Evolutionary conservation across 805 yeast species (phyloP).

Genomic region (Kodamaea hsintzibuensis): DNA sequence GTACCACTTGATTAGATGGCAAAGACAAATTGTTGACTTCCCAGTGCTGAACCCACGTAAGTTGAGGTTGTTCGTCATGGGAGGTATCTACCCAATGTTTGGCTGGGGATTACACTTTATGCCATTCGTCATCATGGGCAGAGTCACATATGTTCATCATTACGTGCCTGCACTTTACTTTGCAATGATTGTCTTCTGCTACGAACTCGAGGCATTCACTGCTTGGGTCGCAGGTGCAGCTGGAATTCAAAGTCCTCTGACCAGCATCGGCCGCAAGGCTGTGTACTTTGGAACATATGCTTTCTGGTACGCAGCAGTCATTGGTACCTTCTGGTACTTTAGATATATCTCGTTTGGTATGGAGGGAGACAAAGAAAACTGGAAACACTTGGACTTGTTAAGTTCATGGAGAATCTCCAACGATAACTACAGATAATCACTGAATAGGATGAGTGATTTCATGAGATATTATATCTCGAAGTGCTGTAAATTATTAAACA

Average conservation of each 20-base stretch:
- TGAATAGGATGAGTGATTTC: neutral
- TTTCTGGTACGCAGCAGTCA: constrained; percentile 30
- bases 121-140: constrained; percentile 91
- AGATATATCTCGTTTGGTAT: constrained; percentile 44
- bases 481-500: neutral
- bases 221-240: constrained; percentile 6
- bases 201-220: constrained; percentile 52
- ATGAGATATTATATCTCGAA: neutral
- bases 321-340: constrained; percentile 44
- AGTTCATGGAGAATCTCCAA: constrained; percentile 43
- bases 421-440: constrained; percentile 30
- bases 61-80: constrained; percentile 57
- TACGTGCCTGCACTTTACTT: constrained; percentile 94
- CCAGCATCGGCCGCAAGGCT: constrained; percentile 17
- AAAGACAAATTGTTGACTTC: constrained; percentile 67
- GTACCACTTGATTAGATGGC: constrained; percentile 55
- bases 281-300: constrained; percentile 20
- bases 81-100: constrained; percentile 80
- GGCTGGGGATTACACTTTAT: constrained; percentile 89
- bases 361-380: constrained; percentile 44
- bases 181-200: constrained; percentile 80
- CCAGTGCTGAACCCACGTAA: constrained; percentile 40
- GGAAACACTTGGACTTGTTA: constrained; percentile 40
- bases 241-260: constrained; percentile 21
- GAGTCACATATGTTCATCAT: constrained; percentile 96